Percentiles rank a stretch among this genome's conserved stretches.
These are phyloP conservation scores for Allium sativum DNA, from an alignment of 106 monocot species.

Conservation along the genomic window DNA sequence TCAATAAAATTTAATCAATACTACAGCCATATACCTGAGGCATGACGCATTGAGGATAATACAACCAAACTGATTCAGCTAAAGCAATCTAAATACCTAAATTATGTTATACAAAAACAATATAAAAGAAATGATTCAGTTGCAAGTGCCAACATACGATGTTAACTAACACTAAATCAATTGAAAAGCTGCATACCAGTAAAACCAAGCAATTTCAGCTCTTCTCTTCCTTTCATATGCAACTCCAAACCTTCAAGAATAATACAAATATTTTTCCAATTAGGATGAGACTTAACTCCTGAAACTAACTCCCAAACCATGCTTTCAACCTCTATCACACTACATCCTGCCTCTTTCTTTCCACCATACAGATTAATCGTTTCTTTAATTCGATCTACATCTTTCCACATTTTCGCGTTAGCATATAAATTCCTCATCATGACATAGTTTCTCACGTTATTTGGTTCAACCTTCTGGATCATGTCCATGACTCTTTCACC, in stretches of 20 bases:
- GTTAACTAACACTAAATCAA: not conserved
- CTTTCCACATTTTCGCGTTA: slow-evolving; percentile 24
- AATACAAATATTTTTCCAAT: slow-evolving; percentile 12
- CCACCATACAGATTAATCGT: slow-evolving; percentile 24
- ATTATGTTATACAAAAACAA: too few relatives aligned
- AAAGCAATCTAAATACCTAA: too few relatives aligned
- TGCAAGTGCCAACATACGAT: slow-evolving; percentile 6
- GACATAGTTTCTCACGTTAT: slow-evolving; percentile 45
- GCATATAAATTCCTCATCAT: slow-evolving; percentile 71
- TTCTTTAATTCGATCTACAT: slow-evolving; percentile 33
- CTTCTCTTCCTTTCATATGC: slow-evolving; percentile 17
- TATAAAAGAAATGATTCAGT: slow-evolving; percentile 12
- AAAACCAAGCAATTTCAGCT: not conserved
- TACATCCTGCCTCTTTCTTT: slow-evolving; percentile 46
- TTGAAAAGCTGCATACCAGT: not conserved
- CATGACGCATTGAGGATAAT: too few relatives aligned
- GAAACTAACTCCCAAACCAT: slow-evolving; percentile 39
- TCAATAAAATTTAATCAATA: too few relatives aligned
- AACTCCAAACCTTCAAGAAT: slow-evolving; percentile 16
- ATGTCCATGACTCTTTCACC: slow-evolving; percentile 36
- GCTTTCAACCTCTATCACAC: slow-evolving; percentile 33
- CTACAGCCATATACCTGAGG: too few relatives aligned
- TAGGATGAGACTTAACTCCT: slow-evolving; percentile 22
- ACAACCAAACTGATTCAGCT: too few relatives aligned
- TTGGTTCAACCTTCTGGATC: slow-evolving; percentile 24